phyloP scores from a whole-genome alignment of 352 stramenopile genomes.

The Phytophthora pini region DNA sequence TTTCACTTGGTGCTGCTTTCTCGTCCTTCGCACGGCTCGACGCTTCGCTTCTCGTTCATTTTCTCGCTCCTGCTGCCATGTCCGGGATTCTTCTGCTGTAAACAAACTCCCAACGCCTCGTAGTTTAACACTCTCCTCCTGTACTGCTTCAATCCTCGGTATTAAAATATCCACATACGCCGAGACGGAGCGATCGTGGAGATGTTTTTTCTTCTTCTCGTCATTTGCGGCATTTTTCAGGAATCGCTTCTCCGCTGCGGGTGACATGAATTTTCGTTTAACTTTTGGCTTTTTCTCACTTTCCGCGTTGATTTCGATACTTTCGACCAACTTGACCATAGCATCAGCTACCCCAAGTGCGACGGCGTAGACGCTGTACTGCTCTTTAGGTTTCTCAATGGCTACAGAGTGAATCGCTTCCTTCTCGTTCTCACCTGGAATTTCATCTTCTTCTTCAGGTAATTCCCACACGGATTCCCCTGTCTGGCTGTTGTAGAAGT shows the following conservation, averaged over 20 bases:
- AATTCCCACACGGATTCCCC: conserved; percentile 78
- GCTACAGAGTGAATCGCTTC: too few species aligned
- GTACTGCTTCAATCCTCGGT: conserved; percentile 15
- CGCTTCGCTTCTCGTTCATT: conserved; percentile 52
- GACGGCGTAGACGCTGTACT: conserved; percentile 45
- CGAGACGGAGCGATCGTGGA: conserved; percentile 35
- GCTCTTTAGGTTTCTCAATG: conserved; percentile 12
- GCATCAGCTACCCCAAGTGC: conserved; percentile 57
- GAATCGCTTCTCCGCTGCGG: conserved; percentile 54
- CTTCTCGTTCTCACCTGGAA: neutral
- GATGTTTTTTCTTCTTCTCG: conserved; percentile 49
- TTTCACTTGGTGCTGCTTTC: conserved; percentile 46
- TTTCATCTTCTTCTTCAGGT: conserved; percentile 39
- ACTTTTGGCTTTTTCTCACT: conserved; percentile 32
- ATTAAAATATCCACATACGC: conserved; percentile 57
- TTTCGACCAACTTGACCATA: conserved; percentile 47
- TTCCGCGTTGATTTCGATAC: conserved; percentile 39
- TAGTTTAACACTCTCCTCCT: conserved; percentile 18
- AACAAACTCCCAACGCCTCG: conserved; percentile 56
- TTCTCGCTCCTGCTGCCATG: conserved; percentile 58
- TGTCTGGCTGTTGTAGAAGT: conserved; percentile 77
- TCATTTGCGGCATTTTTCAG: conserved; percentile 52
- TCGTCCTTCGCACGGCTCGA: conserved; percentile 37
- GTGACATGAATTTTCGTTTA: conserved; percentile 50
- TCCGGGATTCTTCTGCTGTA: conserved; percentile 48